Conservation (phyloP, 169 alveolate species). For the Plasmodium yoelii region DNA sequence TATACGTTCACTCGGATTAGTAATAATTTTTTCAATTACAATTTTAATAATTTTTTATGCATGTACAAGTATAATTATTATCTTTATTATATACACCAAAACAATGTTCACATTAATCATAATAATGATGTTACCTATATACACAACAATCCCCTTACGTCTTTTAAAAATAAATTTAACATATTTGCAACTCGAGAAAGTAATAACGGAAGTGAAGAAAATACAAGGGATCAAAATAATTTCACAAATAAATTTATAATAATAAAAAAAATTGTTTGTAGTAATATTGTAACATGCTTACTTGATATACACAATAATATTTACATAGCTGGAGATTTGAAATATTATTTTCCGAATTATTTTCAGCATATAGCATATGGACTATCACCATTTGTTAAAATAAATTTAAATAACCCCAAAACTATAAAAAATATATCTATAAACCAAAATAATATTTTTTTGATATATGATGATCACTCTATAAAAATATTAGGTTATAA, state of each 20-base stretch:
- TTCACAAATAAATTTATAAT: constrained; percentile 68
- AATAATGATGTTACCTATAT: constrained; percentile 41
- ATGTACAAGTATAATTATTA: constrained; percentile 64
- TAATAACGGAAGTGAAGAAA: constrained; percentile 27
- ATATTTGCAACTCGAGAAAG: constrained; percentile 28
- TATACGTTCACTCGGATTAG: constrained; percentile 61
- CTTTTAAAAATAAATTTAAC: constrained; percentile 57
- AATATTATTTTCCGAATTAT: constrained; percentile 60
- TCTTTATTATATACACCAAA: constrained; percentile 53
- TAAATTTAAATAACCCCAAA: constrained; percentile 54
- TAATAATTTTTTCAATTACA: constrained; percentile 57
- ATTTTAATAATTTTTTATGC: constrained; percentile 62
- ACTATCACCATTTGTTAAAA: constrained; percentile 70
- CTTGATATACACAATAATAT: constrained; percentile 47
- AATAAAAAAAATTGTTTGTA: constrained; percentile 71
- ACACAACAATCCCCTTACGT: constrained; percentile 66
- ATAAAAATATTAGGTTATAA: constrained; percentile 64
- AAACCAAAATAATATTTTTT: constrained; percentile 64
- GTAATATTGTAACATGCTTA: constrained; percentile 64
- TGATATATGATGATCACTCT: constrained; percentile 59
- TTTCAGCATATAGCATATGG: constrained; percentile 70
- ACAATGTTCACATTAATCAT: constrained; percentile 69
- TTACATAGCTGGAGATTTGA: constrained; percentile 61
- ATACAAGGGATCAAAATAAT: constrained; percentile 32
- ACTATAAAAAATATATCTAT: constrained; percentile 55